These are phyloP conservation scores for Ophiostoma piceae DNA, from an alignment of 2,329 filamentous ascomycete genomes.

Conservation along the genomic window DNA sequence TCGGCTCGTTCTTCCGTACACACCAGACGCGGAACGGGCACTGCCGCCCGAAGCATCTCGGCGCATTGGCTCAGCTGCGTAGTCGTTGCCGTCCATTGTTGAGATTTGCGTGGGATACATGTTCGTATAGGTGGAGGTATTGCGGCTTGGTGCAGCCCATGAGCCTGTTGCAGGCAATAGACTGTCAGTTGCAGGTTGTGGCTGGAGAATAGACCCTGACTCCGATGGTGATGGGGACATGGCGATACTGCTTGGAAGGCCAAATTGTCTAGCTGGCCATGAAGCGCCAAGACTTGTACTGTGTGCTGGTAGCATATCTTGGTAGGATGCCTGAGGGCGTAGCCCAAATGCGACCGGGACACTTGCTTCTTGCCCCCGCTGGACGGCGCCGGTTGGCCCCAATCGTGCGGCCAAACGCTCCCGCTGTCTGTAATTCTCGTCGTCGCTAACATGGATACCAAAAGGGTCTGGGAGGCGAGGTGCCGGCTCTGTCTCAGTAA, in stretches of 20 bases:
- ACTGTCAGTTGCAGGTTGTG: neutral
- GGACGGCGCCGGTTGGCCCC: neutral
- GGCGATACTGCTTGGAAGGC: neutral
- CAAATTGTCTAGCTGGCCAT: neutral
- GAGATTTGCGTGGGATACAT: conserved; percentile 13
- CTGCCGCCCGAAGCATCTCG: conserved; percentile 25
- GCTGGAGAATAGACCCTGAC: neutral
- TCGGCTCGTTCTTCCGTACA: neutral
- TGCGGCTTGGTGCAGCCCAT: neutral
- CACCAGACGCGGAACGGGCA: neutral
- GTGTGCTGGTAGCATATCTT: neutral
- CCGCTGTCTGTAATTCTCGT: conserved; percentile 27
- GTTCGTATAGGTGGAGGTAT: neutral
- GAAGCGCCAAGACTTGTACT: neutral
- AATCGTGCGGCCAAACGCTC: neutral
- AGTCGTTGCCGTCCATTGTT: neutral
- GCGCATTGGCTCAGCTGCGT: conserved; percentile 28
- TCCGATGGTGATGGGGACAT: conserved; percentile 2
- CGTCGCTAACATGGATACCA: conserved; percentile 30
- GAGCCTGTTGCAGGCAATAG: neutral
- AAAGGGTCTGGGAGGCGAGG: conserved; percentile 34
- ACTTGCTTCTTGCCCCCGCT: neutral
- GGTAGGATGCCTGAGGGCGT: neutral
- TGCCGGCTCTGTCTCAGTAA: conserved; percentile 44
- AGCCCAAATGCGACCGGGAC: neutral